These are phyloP conservation scores for Lactuca saligna DNA, from an alignment of 129 eudicot species.

Conservation along the genomic window DNA sequence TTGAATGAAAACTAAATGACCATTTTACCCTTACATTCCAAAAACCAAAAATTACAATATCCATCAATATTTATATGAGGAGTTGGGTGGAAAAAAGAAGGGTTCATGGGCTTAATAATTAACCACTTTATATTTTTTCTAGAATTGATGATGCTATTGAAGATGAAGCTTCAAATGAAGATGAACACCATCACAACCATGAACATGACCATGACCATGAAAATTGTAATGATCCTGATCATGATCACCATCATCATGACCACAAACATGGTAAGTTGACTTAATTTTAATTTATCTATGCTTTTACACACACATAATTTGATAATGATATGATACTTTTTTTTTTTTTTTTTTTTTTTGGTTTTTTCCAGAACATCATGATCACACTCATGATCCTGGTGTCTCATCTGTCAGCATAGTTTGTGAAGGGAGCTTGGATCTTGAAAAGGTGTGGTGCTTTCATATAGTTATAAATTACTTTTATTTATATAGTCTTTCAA, in stretches of 20 bases:
- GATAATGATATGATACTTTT: not conserved
- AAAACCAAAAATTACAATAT: too few relatives aligned
- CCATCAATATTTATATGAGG: not conserved
- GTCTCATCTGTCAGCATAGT: conserved; percentile 93
- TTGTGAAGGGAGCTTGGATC: conserved; percentile 86
- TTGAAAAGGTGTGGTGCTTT: conserved; percentile 59
- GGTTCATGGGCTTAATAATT: not conserved
- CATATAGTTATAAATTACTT: conserved; percentile 1
- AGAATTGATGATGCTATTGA: conserved; percentile 92
- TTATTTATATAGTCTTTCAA: not conserved
- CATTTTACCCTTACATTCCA: too few relatives aligned
- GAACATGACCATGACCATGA: conserved; percentile 54
- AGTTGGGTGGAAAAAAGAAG: not conserved
- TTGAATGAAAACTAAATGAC: too few relatives aligned
- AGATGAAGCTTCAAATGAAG: conserved; percentile 70
- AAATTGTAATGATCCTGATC: conserved; percentile 37
- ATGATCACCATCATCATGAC: conserved; percentile 50
- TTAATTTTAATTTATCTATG: not conserved
- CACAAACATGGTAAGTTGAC: conserved; percentile 66
- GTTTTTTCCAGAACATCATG: conserved; percentile 79
- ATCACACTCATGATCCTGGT: conserved; percentile 94
- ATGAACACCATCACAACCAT: conserved; percentile 52
- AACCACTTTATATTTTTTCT: conserved; percentile 20
- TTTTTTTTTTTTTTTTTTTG: conserved; percentile 10
- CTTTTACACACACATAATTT: not conserved